Conservation (phyloP, 441 rosid species). For the Erysimum pusillum region DNA sequence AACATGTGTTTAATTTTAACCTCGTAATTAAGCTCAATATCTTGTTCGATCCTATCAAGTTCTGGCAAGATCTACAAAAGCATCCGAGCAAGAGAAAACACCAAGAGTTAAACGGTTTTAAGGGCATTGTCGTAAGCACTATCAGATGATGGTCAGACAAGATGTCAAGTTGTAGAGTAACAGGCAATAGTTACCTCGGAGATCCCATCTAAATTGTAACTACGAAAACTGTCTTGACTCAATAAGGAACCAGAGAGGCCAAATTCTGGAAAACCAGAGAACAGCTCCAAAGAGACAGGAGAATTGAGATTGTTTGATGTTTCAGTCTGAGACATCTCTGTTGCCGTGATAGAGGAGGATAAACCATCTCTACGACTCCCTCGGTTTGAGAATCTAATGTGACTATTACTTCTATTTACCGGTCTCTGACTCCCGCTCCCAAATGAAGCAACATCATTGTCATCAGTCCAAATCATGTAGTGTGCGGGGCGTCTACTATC, state of each 20-base stretch:
- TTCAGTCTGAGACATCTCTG: slow-evolving; percentile 60
- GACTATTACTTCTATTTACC: slow-evolving; percentile 45
- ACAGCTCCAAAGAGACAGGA: slow-evolving; percentile 57
- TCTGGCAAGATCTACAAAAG: slow-evolving; percentile 24
- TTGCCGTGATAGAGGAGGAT: slow-evolving; percentile 43
- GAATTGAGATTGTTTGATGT: slow-evolving; percentile 53
- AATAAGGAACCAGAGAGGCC: slow-evolving; percentile 54
- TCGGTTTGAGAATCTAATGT: slow-evolving; percentile 59
- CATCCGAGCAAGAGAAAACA: slow-evolving; percentile 28
- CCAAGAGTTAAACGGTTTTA: not conserved
- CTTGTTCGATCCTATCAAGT: slow-evolving; percentile 23
- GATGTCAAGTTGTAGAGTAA: slow-evolving; percentile 34
- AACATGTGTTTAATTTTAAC: slow-evolving; percentile 43
- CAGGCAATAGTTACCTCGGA: slow-evolving; percentile 74
- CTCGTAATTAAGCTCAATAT: slow-evolving; percentile 65
- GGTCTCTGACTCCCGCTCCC: slow-evolving; percentile 72
- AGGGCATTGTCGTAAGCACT: not conserved
- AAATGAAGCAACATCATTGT: slow-evolving; percentile 54
- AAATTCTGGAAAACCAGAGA: slow-evolving; percentile 68
- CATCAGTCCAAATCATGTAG: slow-evolving; percentile 51
- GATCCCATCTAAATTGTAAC: slow-evolving; percentile 80
- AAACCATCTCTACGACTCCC: slow-evolving; percentile 56
- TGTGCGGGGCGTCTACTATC: slow-evolving; percentile 71
- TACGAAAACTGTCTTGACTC: slow-evolving; percentile 63
- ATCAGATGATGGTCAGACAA: slow-evolving; percentile 26